These are phyloP conservation scores for Tricholoma bakamatsutake DNA, from an alignment of 768 basidiomycete species.

Conservation along the genomic window DNA sequence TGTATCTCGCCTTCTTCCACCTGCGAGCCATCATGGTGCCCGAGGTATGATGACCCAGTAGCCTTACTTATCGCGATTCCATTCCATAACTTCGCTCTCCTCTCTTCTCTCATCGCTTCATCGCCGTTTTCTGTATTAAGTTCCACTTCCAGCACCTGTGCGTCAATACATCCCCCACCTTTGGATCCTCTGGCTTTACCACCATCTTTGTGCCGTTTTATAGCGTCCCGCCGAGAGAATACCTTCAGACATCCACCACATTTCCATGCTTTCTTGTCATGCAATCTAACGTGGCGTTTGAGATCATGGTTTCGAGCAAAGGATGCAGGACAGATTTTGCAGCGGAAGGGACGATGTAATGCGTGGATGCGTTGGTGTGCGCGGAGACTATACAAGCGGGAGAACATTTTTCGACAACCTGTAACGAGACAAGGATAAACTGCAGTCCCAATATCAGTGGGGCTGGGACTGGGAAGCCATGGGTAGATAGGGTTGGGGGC, in stretches of 20 bases:
- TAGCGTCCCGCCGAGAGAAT: conserved; percentile 74
- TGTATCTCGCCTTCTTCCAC: conserved; percentile 63
- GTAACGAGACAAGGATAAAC: conserved; percentile 74
- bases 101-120: conserved; percentile 48
- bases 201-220: conserved; percentile 70
- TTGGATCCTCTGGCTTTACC: conserved; percentile 45
- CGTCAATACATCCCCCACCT: conserved; percentile 47
- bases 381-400: conserved; percentile 62
- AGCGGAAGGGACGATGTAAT: conserved; percentile 59
- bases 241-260: conserved; percentile 70
- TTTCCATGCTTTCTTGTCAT: conserved; percentile 69
- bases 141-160: conserved; percentile 59
- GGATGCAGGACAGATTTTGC: conserved; percentile 61
- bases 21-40: conserved; percentile 22
- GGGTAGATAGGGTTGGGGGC: conserved; percentile 26
- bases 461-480: conserved; percentile 26
- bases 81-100: conserved; percentile 59
- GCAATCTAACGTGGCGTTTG: conserved; percentile 69
- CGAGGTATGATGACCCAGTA: conserved; percentile 13
- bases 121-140: conserved; percentile 37
- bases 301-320: conserved; percentile 78
- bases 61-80: conserved; percentile 44
- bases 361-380: conserved; percentile 67
- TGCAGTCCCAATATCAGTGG: conserved; percentile 58
- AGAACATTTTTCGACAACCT: conserved; percentile 64